Evolutionary conservation across 2,329 filamentous ascomycete species (phyloP).

Genomic region (Zopfia rhizophila): DNA sequence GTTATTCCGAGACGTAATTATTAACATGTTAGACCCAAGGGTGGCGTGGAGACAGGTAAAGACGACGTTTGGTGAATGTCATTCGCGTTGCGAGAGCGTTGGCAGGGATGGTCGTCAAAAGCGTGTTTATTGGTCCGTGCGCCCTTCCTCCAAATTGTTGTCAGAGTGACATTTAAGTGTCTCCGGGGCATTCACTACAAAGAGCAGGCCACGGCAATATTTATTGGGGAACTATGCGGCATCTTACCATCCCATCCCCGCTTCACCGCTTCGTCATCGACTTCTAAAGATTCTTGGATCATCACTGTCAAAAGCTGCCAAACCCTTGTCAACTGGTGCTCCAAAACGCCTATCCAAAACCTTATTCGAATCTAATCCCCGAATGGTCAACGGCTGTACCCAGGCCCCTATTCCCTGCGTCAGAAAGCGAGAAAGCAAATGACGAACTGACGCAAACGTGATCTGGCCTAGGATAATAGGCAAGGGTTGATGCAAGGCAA

Average conservation of each 20-base stretch:
- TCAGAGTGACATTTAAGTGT: not conserved
- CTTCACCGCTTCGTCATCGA: too few relatives aligned
- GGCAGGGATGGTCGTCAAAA: conserved; percentile 16
- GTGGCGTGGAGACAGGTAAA: conserved; percentile 17
- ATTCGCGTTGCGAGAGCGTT: conserved; percentile 21
- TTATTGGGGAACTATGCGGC: too few relatives aligned
- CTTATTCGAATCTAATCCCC: conserved; percentile 12
- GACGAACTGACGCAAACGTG: too few relatives aligned
- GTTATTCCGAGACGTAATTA: conserved; percentile 22
- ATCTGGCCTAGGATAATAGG: too few relatives aligned
- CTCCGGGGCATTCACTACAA: not conserved
- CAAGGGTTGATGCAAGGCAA: too few relatives aligned
- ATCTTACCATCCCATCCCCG: too few relatives aligned
- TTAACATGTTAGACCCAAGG: conserved; percentile 34
- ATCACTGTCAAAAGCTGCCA: too few relatives aligned
- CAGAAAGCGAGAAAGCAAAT: too few relatives aligned
- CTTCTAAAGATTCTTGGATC: too few relatives aligned
- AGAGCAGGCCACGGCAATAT: too few relatives aligned
- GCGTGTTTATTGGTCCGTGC: conserved; percentile 27
- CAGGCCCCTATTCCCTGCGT: conserved; percentile 4
- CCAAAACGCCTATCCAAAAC: conserved; percentile 17
- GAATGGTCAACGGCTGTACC: conserved; percentile 6
- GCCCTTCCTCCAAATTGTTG: conserved; percentile 6
- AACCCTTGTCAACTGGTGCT: too few relatives aligned
- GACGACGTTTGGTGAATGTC: conserved; percentile 19